Conservation (phyloP, 345 rosid genomes). For the Eutrema yunnanense region DNA sequence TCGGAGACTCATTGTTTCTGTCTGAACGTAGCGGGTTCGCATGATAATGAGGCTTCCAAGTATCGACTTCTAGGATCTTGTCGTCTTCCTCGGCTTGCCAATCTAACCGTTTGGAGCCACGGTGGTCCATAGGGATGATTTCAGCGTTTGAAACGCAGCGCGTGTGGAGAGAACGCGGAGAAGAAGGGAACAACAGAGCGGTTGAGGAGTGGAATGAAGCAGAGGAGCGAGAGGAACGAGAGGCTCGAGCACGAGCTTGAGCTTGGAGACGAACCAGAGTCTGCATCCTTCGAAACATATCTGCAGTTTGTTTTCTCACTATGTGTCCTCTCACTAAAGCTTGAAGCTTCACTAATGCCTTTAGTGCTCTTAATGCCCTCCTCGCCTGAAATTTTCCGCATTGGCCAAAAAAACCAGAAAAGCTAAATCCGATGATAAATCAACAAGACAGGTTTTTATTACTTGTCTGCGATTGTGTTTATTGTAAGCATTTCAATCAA, state of each 20-base stretch:
- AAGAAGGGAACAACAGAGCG: constrained; percentile 17
- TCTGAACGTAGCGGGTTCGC: constrained; percentile 42
- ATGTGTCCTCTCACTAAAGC: constrained; percentile 92
- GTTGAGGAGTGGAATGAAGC: constrained; percentile 27
- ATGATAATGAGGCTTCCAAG: constrained; percentile 75
- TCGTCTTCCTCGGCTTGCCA: constrained; percentile 65
- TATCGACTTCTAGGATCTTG: constrained; percentile 91
- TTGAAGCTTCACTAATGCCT: constrained; percentile 87
- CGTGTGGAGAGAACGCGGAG: constrained; percentile 22
- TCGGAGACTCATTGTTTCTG: constrained; percentile 28
- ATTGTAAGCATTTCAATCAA: no score
- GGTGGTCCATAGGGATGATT: constrained; percentile 9
- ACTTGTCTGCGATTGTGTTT: neutral
- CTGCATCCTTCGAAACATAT: constrained; percentile 74
- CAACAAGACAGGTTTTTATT: neutral
- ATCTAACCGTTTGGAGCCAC: constrained; percentile 48
- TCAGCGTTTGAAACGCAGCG: constrained; percentile 29
- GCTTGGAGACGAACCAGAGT: constrained; percentile 65
- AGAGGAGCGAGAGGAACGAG: constrained; percentile 33
- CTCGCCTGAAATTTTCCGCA: constrained; percentile 50
- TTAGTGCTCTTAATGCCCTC: constrained; percentile 81
- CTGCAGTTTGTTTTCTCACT: constrained; percentile 75
- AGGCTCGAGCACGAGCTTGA: constrained; percentile 68
- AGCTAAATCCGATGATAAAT: neutral
- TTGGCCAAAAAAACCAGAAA: neutral